Evolutionary conservation across 257 asterid species (phyloP).

Genomic region (Galeopsis tetrahit): DNA sequence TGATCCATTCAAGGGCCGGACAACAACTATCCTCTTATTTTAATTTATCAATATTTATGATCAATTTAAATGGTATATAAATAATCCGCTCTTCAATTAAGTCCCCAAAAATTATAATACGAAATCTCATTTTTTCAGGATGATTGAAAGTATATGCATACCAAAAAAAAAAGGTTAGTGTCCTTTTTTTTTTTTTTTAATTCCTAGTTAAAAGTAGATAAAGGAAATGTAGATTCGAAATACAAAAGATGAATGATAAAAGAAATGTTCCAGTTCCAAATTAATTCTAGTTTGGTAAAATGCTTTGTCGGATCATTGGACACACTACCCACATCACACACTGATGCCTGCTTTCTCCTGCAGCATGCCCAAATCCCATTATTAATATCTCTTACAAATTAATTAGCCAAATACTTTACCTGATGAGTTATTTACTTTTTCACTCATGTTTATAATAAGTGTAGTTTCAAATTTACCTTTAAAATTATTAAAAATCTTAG

Average conservation of each 20-base stretch:
- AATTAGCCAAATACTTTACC: not conserved
- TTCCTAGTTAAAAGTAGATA: not conserved
- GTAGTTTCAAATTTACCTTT: too few relatives aligned
- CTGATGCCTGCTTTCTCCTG: not conserved
- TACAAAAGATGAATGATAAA: not conserved
- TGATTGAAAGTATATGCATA: not conserved
- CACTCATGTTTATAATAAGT: too few relatives aligned
- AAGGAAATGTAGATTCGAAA: slow-evolving; percentile 19
- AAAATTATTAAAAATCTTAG: too few relatives aligned
- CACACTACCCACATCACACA: slow-evolving; percentile 28
- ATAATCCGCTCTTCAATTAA: too few relatives aligned
- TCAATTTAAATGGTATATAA: too few relatives aligned
- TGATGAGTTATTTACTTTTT: not conserved
- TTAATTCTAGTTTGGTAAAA: slow-evolving; percentile 4
- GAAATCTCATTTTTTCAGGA: not conserved
- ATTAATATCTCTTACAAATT: not conserved
- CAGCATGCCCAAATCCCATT: not conserved
- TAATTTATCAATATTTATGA: not conserved
- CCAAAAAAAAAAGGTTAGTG: not conserved
- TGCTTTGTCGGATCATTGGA: slow-evolving; percentile 37
- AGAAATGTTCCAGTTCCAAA: slow-evolving; percentile 23
- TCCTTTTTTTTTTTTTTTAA: not conserved
- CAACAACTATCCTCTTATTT: not conserved
- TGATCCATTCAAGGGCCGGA: too few relatives aligned
- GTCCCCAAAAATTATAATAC: not conserved